Evolutionary conservation across 495 filamentous ascomycete species (phyloP).

Genomic region (Hypoxylon fuscum): DNA sequence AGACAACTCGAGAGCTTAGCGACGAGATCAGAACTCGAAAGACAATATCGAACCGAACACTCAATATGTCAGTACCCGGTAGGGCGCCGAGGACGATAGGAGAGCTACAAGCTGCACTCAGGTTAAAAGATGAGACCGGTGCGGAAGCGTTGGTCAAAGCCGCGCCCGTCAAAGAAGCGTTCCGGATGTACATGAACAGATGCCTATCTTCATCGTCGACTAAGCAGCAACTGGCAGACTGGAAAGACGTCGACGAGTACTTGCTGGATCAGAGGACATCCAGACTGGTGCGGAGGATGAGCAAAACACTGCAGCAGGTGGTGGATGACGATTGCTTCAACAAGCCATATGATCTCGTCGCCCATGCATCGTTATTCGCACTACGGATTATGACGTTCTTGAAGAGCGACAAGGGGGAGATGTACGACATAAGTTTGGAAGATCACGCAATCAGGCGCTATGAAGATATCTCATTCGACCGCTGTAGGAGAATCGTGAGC

Average conservation of each 20-base stretch:
- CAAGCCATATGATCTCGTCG: slow-evolving; percentile 18
- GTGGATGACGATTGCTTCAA: slow-evolving; percentile 4
- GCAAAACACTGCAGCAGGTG: not conserved
- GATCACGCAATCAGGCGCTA: not conserved
- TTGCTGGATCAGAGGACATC: not conserved
- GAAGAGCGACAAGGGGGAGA: not conserved
- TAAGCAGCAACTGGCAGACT: slow-evolving; percentile 3
- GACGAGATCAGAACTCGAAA: not conserved
- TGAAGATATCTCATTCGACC: slow-evolving; percentile 11
- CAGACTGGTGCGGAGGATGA: not conserved
- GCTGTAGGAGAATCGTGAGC: slow-evolving; percentile 13
- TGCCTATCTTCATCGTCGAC: slow-evolving; percentile 15
- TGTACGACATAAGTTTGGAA: slow-evolving; percentile 9
- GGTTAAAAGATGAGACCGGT: not conserved
- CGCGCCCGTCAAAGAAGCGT: slow-evolving; percentile 16
- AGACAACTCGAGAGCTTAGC: not conserved
- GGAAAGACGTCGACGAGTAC: slow-evolving; percentile 25
- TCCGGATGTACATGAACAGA: slow-evolving; percentile 24
- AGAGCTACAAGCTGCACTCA: slow-evolving; percentile 10
- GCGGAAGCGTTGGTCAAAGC: slow-evolving; percentile 12
- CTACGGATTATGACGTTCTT: slow-evolving; percentile 20
- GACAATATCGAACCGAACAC: not conserved
- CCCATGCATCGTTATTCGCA: slow-evolving; percentile 20
- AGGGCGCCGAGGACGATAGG: slow-evolving; percentile 9
- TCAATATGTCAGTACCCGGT: slow-evolving; percentile 9